Percentiles rank a stretch among this genome's conserved stretches.
Evolutionary conservation across 1,284 basidiomycete species (phyloP).

Genomic region (Cystobasidium sp.): DNA sequence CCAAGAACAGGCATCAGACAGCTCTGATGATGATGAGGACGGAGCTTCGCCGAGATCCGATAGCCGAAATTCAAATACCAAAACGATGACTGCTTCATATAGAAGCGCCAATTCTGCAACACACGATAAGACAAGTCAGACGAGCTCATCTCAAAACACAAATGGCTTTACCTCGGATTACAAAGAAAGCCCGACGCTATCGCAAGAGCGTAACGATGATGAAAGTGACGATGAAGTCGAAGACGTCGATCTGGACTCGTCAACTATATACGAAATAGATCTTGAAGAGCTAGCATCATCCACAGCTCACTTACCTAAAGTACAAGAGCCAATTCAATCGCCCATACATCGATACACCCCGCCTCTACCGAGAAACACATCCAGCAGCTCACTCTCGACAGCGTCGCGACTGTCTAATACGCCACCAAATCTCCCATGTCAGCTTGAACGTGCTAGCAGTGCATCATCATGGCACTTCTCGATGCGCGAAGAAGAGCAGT

Average conservation of each 20-base stretch:
- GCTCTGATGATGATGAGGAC: conserved; percentile 16
- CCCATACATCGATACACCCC: not conserved
- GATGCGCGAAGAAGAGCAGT: conserved; percentile 37
- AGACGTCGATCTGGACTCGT: conserved; percentile 23
- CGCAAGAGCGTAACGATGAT: not conserved
- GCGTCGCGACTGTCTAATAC: not conserved
- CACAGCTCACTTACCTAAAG: not conserved
- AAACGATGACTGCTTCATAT: not conserved
- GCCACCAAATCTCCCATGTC: not conserved
- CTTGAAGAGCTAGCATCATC: conserved; percentile 13
- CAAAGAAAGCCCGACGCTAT: not conserved
- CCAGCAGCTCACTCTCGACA: not conserved
- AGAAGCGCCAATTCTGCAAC: not conserved
- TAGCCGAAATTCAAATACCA: not conserved
- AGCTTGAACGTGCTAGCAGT: conserved; percentile 6
- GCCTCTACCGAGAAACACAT: not conserved
- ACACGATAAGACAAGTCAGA: not conserved
- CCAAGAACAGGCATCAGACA: conserved; percentile 2
- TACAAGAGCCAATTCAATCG: not conserved
- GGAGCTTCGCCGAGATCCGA: not conserved
- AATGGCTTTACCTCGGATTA: not conserved
- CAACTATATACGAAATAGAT: conserved; percentile 20
- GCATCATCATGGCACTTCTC: conserved; percentile 15
- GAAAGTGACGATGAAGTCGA: conserved; percentile 16
- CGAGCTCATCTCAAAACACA: not conserved